These are phyloP conservation scores for Setomelanomma holmii DNA, from an alignment of 2,329 filamentous ascomycete species.

Conservation along the genomic window DNA sequence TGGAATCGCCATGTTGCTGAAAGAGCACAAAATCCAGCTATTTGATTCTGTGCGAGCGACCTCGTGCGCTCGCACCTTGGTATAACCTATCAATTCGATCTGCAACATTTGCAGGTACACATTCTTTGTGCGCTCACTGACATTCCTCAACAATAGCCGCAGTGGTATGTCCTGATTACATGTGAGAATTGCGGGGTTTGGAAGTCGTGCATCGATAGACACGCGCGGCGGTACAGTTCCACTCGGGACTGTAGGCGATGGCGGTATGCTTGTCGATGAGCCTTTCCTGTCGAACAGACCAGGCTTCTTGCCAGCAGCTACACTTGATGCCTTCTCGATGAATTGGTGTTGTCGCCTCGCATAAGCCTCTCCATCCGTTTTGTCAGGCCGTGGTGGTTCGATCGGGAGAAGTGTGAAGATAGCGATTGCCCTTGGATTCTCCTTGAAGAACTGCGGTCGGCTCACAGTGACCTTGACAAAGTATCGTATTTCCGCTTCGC, in stretches of 20 bases:
- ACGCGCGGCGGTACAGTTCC: slow-evolving; percentile 58
- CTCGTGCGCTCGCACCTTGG: slow-evolving; percentile 79
- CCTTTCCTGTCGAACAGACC: slow-evolving; percentile 63
- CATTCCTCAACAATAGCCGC: slow-evolving; percentile 78
- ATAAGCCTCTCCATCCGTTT: slow-evolving; percentile 78
- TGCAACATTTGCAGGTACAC: slow-evolving; percentile 81
- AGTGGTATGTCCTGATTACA: slow-evolving; percentile 87
- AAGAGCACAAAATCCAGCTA: slow-evolving; percentile 77
- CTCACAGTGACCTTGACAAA: slow-evolving; percentile 96
- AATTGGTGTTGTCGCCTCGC: slow-evolving; percentile 76
- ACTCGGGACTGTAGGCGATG: slow-evolving; percentile 19
- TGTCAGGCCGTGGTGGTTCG: slow-evolving; percentile 77
- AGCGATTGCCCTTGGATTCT: slow-evolving; percentile 73
- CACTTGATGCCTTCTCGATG: slow-evolving; percentile 35
- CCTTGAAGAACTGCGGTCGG: slow-evolving; percentile 85
- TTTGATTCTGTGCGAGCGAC: slow-evolving; percentile 72
- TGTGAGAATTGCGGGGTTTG: slow-evolving; percentile 85
- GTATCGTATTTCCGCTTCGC: slow-evolving; percentile 89
- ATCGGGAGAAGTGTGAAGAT: slow-evolving; percentile 88
- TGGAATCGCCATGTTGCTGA: slow-evolving; percentile 73
- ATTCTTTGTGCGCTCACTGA: slow-evolving; percentile 71
- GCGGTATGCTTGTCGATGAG: slow-evolving; percentile 25
- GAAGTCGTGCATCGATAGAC: slow-evolving; percentile 82
- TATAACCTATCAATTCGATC: slow-evolving; percentile 81
- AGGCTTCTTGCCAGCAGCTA: slow-evolving; percentile 60